Evolutionary conservation across 164 flowering plant genomes (phyloP), one percentile per base, ranked within the genome.

Genomic region (Aristolochia californica): DNA sequence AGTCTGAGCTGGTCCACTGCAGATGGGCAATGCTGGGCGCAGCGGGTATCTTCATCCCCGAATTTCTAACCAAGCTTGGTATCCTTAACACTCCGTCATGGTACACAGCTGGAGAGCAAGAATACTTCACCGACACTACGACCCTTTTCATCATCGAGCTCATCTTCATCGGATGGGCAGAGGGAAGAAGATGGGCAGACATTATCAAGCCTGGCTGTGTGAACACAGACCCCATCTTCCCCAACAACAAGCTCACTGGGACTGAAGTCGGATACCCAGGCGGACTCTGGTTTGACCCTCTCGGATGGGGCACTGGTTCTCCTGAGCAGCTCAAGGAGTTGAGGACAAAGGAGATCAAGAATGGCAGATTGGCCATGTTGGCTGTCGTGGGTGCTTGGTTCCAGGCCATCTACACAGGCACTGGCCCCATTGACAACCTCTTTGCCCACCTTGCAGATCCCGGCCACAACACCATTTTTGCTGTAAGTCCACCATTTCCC

Each of bases 21-120:
- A 77, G 98, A 68, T 91, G 98, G 98, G 98, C 98, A 55, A 91
- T 91, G 98, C 63, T 91, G 2, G 98, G 98, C 4, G 98, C 98
- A 0, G 98, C 98, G 0, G 98, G 98, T 5, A 91, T 91, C 18
- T 91, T 91, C 94, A 91, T 91, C 70, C 98, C 77, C 18, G 98
- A 91, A 61, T 72, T 91, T 58, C 79, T 91, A 2, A 91, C 98
- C 18, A 91, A 91, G 72, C 52, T 91, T 7, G 97, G 98, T 0
- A 78, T 91, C 60, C 77, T 91, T 2, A 87, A 88, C 85, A 91
- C 98, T n/a, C 98, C 98, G 1, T 91, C 98, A 18, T 91, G 98
- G 98, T 91, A 91, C 83, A 73, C 85, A 12, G 98, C 98, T 23
- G 96, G 97, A 10, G 94, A 85, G 40, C 87, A 28, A 20, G 87